These are phyloP conservation scores for Capsella rubella DNA, from an alignment of 441 rosid species.

Conservation along the genomic window DNA sequence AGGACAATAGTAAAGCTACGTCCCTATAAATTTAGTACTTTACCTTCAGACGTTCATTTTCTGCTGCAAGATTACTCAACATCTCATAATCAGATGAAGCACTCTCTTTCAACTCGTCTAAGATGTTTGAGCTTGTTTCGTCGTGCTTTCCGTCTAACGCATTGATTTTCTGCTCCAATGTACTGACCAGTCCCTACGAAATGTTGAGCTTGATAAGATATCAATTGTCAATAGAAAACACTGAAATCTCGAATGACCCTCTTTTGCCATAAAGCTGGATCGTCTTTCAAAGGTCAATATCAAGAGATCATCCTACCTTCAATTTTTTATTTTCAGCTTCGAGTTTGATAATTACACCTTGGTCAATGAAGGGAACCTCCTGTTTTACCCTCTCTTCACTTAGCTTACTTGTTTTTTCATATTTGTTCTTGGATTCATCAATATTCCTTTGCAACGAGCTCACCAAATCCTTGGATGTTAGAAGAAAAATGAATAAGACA, in stretches of 20 bases:
- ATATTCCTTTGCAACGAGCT: slow-evolving; percentile 39
- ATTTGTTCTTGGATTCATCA: slow-evolving; percentile 31
- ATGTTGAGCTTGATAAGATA: slow-evolving; percentile 26
- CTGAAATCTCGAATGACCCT: neutral
- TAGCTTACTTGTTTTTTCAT: slow-evolving; percentile 51
- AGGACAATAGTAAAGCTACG: slow-evolving; percentile 1
- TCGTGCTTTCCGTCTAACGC: slow-evolving; percentile 35
- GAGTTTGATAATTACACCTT: slow-evolving; percentile 61
- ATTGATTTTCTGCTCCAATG: slow-evolving; percentile 45
- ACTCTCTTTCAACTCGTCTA: slow-evolving; percentile 41
- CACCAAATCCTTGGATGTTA: slow-evolving; percentile 41
- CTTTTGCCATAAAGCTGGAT: slow-evolving; percentile 15
- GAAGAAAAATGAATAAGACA: slow-evolving; percentile 27
- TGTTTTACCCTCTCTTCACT: slow-evolving; percentile 53
- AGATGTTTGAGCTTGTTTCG: slow-evolving; percentile 37
- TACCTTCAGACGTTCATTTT: slow-evolving; percentile 90
- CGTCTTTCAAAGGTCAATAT: slow-evolving; percentile 11
- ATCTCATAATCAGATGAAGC: slow-evolving; percentile 48
- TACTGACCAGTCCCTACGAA: slow-evolving; percentile 40
- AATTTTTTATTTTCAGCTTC: slow-evolving; percentile 80
- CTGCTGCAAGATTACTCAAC: slow-evolving; percentile 68
- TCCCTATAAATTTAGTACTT: neutral
- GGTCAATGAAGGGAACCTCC: slow-evolving; percentile 60
- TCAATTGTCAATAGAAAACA: slow-evolving; percentile 10
- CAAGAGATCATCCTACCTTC: slow-evolving; percentile 57